Evolutionary conservation across 2,329 filamentous ascomycete genomes (phyloP), one percentile per base, ranked within the genome.

Genomic region (Aspergillus bombycis): DNA sequence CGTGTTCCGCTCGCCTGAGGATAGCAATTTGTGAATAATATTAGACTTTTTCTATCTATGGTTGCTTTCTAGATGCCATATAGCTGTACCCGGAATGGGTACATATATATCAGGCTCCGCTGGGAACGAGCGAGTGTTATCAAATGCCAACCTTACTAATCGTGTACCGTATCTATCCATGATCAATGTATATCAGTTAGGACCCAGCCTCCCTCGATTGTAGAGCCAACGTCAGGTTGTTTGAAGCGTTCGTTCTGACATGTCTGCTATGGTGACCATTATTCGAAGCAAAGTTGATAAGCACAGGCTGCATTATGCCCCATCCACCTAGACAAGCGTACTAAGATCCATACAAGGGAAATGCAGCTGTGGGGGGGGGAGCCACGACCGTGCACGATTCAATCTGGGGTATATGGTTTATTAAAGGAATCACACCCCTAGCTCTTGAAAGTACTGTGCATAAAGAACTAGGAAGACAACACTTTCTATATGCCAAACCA

Each of bases 181-280:
- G 65, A 68, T 67, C 67, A 68, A 59, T 77, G 74, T 77, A 77
- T 73, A 77, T 76, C 75, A 75, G 73, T 63, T 53, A 61, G 62
- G 70, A 71, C 62, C 67, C 71, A 68, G 69, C 71, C 73, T 69
- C 68, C 60, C 72, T 72, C 68, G 7, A 28, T 50, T 3, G 16
- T 32, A n/a, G 36, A 48, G 41, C 8, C 38, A 34, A 26, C 6
- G 58, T 41, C 48, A 32, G 28, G 11, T 30, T 26, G 19, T 41
- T 41, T 56, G 45, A 26, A 23, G 26, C 4, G 26, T 14, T 1
- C 26, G 26, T 50, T 28, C 26, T 50, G 12, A 14, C 14, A 14
- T 28, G 23, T 12, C 45, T 7, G 2, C 23, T 19, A 14, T 36
- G 32, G 32, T n/a, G 19, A 8, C 50, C 10, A 11, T 21, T 16